Base-by-base conservation (phyloP, 768 basidiomycete genomes). In the Coprinopsis marcescibilis region DNA sequence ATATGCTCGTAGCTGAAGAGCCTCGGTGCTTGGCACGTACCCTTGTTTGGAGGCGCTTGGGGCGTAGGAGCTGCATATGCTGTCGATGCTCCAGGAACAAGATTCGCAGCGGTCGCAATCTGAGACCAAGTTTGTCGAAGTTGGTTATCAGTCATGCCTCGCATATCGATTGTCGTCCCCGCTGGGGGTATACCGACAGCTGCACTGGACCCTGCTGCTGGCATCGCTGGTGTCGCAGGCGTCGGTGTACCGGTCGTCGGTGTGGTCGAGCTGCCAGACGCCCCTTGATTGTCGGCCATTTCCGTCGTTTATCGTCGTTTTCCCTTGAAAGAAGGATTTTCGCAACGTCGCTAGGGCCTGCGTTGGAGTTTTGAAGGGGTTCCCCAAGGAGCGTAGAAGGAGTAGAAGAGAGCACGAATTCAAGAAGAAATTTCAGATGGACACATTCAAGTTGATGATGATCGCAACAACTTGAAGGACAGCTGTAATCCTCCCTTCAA, bases 91-190 rank as follows among this genome's bases (percentile, higher is more conserved):
- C 29, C 48, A 3, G 40, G 7, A 15, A 43, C 62, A 10, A 69
- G 57, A 44, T 55, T 64, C 12, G 68, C 70, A 23, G 70, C 68
- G 25, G 60, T 62, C 15, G 65, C 66, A 15, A 76, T 55, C 56
- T 83, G 81, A 3, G 65, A 76, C 48, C 83, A 76, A 14, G 80
- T 79, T 57, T 84, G 80, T 21, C 72, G 68, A 37, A 86, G 71
- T 54, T 85, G 82, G 42, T 72, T 67, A 58, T 84, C 83, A 1
- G 81, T 69, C 69, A 86, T 75, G 45, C 60, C 67, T 38, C 66
- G 60, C 44, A 63, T 62, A 53, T 63, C 60, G 55, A 59, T n/a
- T n/a, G n/a, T n/a, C n/a, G n/a, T n/a, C n/a, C n/a, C n/a, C n/a
- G n/a, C n/a, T n/a, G n/a, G n/a, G n/a, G n/a, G n/a, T n/a, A n/a